Base-by-base conservation (phyloP, 2,329 filamentous ascomycete species). In the Sporothrix phasma region DNA sequence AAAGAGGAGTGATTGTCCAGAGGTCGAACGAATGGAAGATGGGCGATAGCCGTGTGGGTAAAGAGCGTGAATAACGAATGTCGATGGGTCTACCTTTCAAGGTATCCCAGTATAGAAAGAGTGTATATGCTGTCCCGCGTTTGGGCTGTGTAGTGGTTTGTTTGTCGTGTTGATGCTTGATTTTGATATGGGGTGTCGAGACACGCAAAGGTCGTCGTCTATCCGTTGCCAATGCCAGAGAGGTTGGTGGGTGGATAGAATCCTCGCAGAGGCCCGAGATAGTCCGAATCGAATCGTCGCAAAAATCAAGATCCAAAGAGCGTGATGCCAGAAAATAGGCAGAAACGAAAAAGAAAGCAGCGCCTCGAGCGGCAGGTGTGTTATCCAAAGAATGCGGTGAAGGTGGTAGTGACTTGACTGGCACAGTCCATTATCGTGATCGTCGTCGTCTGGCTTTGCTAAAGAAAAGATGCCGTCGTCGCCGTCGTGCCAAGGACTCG, bases 351-450 rank as follows among this genome's bases (percentile, higher is more conserved):
- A 31, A 43, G 17, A 29, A 22, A 46, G 45, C 7, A 17, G 19
- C 24, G 39, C 56, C 56, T 46, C 17, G 56, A 59, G 56, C 56
- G 56, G 56, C 56, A n/a, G 2, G 19, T 31, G 60, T 46, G 26
- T 47, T 22, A 59, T 45, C 13, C 41, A 26, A 31, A 43, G 62
- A 53, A 56, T 64, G 66, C 19, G 41, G 10, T 67, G 62, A 49
- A 59, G 66, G 67, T 19, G 29, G 13, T 67, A 63, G 51, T 59
- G 60, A 63, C 46, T 67, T 58, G 67, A 63, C 65, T 62, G 62
- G 65, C 64, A 67, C 69, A 68, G 67, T 68, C 69, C 69, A 71
- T 69, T 59, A 51, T 68, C 51, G 53, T 67, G 56, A 19, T 65
- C 60, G 61, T 41, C 11, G 47, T 70, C 66, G 54, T 70, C 66